phyloP scores from a whole-genome alignment of 2,329 filamentous ascomycete genomes.

The Teratosphaeria zuluensis region DNA sequence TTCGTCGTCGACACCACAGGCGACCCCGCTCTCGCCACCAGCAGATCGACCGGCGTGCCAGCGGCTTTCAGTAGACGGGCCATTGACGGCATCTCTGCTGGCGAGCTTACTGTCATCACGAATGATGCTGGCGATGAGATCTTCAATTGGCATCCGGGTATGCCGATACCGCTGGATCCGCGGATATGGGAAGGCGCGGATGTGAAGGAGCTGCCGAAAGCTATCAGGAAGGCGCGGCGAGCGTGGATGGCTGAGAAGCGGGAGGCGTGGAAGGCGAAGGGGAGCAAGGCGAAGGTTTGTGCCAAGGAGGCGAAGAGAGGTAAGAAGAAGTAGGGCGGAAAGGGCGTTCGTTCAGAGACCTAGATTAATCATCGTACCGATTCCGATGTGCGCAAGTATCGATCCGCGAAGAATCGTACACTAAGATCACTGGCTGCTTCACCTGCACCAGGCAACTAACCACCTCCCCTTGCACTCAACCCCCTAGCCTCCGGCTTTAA shows the following conservation, averaged over 20 bases:
- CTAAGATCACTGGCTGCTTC: too few species aligned
- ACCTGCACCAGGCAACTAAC: too few species aligned
- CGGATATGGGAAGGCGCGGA: conserved; percentile 12
- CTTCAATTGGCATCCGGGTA: conserved; percentile 3
- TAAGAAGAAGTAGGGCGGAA: background rate
- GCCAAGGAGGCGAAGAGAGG: background rate
- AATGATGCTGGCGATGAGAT: conserved; percentile 9
- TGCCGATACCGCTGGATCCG: conserved; percentile 10
- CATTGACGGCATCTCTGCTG: background rate
- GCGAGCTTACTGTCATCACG: conserved; percentile 1
- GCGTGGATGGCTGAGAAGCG: conserved; percentile 10
- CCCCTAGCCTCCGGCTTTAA: too few species aligned
- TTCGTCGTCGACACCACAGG: conserved; percentile 11
- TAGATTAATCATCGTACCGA: too few species aligned
- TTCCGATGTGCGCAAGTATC: too few species aligned
- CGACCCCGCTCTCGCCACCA: conserved; percentile 4
- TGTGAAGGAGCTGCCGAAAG: conserved; percentile 10
- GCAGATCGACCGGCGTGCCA: background rate
- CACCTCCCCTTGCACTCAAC: too few species aligned
- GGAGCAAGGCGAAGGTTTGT: background rate
- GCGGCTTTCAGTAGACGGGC: background rate
- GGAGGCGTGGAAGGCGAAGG: conserved; percentile 5
- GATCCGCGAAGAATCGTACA: too few species aligned
- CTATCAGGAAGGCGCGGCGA: conserved; percentile 11
- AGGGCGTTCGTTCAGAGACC: background rate